These are phyloP conservation scores for Fermentozyma sake DNA, from an alignment of 1,139 yeast species.

Conservation along the genomic window DNA sequence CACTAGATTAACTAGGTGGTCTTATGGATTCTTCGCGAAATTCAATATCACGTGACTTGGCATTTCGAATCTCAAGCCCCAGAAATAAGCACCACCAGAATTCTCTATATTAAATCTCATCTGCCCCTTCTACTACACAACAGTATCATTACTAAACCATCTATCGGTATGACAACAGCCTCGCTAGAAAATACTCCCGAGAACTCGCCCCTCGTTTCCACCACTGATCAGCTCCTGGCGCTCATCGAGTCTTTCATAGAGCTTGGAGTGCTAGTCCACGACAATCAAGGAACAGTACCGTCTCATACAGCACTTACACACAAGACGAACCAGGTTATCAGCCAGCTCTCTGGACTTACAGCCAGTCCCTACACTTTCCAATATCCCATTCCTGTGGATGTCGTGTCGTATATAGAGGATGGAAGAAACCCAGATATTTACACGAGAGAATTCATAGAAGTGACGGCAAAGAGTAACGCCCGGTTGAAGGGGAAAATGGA, in stretches of 20 bases:
- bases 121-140: neutral
- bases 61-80: no score
- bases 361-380: slow-evolving; percentile 30
- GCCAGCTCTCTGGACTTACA: slow-evolving; percentile 34
- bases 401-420: slow-evolving; percentile 81
- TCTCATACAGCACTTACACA: slow-evolving; percentile 41
- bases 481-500: slow-evolving; percentile 76
- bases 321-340: slow-evolving; percentile 37
- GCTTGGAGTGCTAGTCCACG: slow-evolving; percentile 87
- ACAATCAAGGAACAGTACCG: slow-evolving; percentile 75
- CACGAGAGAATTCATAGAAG: slow-evolving; percentile 93
- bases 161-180: slow-evolving; percentile 39
- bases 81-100: no score
- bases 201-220: slow-evolving; percentile 41
- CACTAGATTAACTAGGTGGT: no score
- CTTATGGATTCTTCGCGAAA: no score
- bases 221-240: slow-evolving; percentile 60
- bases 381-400: slow-evolving; percentile 68
- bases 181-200: slow-evolving; percentile 20
- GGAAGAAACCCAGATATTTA: slow-evolving; percentile 97
- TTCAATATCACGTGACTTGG: no score
- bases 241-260: slow-evolving; percentile 85
- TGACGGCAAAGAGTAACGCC: slow-evolving; percentile 84
- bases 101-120: neutral
- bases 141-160: no score